These are phyloP conservation scores for Blastocystis sp. DNA, from an alignment of 352 stramenopile species.

Conservation along the genomic window DNA sequence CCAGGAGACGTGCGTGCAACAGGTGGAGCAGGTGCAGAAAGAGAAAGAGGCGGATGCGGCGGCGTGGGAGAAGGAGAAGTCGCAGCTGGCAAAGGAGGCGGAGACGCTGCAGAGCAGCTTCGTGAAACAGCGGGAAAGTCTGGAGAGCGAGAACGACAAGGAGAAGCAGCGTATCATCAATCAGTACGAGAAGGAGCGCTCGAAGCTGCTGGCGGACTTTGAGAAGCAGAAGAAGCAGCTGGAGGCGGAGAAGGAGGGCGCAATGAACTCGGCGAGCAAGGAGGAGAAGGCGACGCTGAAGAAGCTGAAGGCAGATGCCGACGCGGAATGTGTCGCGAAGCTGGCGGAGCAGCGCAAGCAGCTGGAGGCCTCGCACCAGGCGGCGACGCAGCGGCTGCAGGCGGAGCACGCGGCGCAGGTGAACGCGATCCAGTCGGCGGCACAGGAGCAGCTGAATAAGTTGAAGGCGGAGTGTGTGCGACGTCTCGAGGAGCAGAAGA, in stretches of 20 bases:
- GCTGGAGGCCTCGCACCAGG: background rate
- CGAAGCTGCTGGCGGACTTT: background rate
- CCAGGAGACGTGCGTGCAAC: background rate
- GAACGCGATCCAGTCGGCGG: background rate
- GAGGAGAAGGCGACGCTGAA: background rate
- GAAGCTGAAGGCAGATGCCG: background rate
- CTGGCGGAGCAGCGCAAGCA: background rate
- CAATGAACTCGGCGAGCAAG: background rate
- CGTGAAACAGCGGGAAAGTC: slow-evolving; percentile 5
- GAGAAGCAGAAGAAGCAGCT: slow-evolving; percentile 48
- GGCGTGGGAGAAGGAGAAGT: slow-evolving; percentile 18
- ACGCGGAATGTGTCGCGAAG: background rate
- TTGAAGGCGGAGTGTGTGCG: slow-evolving; percentile 10
- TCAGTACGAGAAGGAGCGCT: slow-evolving; percentile 45
- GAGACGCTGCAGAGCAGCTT: background rate
- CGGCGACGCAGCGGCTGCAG: background rate
- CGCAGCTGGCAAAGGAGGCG: background rate
- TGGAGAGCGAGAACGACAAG: slow-evolving; percentile 5
- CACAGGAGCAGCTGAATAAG: background rate
- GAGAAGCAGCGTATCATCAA: slow-evolving; percentile 24
- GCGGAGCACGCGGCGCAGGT: background rate
- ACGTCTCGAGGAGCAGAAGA: slow-evolving; percentile 20
- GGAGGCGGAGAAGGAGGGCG: slow-evolving; percentile 12
- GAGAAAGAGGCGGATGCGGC: slow-evolving; percentile 25
- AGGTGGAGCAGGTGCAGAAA: background rate